Conservation (phyloP, 352 stramenopile genomes). For the Pelagophyceae sp. region DNA sequence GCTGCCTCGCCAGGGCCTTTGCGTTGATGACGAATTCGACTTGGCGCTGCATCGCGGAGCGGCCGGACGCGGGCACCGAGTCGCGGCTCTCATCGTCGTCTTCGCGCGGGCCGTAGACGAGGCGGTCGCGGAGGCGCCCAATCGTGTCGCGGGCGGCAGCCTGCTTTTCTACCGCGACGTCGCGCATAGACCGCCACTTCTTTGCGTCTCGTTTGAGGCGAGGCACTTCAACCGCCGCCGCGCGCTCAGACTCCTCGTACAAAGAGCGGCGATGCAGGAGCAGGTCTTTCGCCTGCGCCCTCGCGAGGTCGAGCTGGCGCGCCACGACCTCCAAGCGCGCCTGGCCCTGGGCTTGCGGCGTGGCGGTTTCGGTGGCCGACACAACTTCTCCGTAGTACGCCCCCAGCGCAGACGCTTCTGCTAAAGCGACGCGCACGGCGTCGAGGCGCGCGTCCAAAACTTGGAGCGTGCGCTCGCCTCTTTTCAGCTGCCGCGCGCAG, state of each 20-base stretch:
- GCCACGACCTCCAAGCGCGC: constrained; percentile 34
- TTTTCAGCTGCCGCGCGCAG: constrained; percentile 12
- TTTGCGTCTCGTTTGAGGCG: constrained; percentile 6
- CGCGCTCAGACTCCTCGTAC: constrained; percentile 11
- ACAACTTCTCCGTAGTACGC: constrained; percentile 33
- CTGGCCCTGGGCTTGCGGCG: constrained; percentile 24
- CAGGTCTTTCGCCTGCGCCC: constrained; percentile 36
- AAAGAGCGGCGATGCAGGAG: constrained; percentile 9
- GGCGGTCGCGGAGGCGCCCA: no score
- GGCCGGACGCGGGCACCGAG: no score
- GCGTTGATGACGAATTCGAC: not conserved
- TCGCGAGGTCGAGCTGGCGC: constrained; percentile 32
- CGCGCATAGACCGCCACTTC: constrained; percentile 16
- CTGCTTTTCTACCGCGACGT: not conserved
- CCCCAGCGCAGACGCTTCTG: constrained; percentile 27
- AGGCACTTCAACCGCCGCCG: not conserved
- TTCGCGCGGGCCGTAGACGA: not conserved
- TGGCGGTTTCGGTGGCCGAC: not conserved
- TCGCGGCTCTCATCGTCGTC: not conserved
- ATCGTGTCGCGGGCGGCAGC: not conserved
- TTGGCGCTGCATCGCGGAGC: no score
- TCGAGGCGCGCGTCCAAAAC: constrained; percentile 28
- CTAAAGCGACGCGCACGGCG: constrained; percentile 31
- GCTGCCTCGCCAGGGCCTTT: not conserved
- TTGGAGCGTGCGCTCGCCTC: constrained; percentile 23